A percentile compares a stretch with the other conserved stretches of the same genome.
Conservation (phyloP, 1,284 basidiomycete genomes). For the Amylostereum areolatum region DNA sequence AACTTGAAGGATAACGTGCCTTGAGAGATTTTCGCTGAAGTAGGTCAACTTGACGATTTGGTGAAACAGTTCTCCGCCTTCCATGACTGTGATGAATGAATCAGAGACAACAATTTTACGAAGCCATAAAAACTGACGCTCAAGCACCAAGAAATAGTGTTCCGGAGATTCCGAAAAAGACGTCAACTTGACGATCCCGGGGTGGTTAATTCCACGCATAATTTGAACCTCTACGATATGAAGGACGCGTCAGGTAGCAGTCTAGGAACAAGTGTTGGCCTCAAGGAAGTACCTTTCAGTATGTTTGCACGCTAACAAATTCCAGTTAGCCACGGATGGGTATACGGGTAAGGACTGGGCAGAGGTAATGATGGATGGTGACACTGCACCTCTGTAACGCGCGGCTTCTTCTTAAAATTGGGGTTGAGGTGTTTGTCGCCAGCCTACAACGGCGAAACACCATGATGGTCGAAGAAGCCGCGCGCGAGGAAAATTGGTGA, state of each 20-base stretch:
- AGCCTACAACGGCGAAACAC: conserved; percentile 42
- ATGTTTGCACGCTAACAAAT: conserved; percentile 87
- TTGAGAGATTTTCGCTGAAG: conserved; percentile 91
- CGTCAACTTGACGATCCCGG: conserved; percentile 83
- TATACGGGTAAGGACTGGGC: conserved; percentile 17
- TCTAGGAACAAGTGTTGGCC: no score
- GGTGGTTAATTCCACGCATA: conserved; percentile 93
- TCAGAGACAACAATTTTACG: conserved; percentile 1
- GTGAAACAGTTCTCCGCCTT: conserved; percentile 98
- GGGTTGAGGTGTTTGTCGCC: conserved; percentile 89
- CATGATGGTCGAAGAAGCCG: conserved; percentile 20
- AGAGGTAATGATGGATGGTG: conserved; percentile 16
- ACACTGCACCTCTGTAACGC: conserved; percentile 86
- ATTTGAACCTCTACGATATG: conserved; percentile 86
- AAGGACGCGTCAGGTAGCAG: no score
- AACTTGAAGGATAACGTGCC: conserved; percentile 97
- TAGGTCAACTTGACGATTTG: conserved; percentile 99
- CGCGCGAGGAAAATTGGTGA: conserved; percentile 23
- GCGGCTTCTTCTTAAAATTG: conserved; percentile 93
- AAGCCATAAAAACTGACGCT: conserved; percentile 52
- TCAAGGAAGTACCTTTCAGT: conserved; percentile 68
- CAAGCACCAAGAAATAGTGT: conserved; percentile 92
- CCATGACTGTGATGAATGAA: conserved; percentile 62
- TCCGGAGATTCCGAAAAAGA: conserved; percentile 90
- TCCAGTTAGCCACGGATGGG: conserved; percentile 24